phyloP scores from a whole-genome alignment of 805 yeast species.

The Pichia membranifaciens region DNA sequence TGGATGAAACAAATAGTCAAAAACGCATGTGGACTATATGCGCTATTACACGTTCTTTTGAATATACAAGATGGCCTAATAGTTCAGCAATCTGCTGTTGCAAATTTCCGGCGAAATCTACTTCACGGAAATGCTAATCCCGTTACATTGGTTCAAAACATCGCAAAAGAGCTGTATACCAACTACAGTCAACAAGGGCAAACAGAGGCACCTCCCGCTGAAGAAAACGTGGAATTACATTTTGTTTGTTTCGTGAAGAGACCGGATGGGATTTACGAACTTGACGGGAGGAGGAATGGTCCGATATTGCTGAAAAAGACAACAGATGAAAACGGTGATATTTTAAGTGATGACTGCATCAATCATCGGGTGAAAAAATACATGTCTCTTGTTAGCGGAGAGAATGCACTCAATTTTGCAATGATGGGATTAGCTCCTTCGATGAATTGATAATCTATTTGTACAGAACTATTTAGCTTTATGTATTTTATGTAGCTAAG shows the following conservation, averaged over 20 bases:
- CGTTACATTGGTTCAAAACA: conserved; percentile 20
- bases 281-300: conserved; percentile 83
- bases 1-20: conserved; percentile 85
- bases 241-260: conserved; percentile 66
- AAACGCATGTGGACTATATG: conserved; percentile 92
- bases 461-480: not conserved
- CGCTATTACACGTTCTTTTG: conserved; percentile 57
- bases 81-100: conserved; percentile 30
- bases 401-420: conserved; percentile 59
- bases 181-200: conserved; percentile 50
- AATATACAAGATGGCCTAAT: conserved; percentile 44
- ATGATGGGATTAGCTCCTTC: conserved; percentile 70
- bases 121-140: conserved; percentile 19
- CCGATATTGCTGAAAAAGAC: conserved; percentile 48
- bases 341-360: conserved; percentile 48
- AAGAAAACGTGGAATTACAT: conserved; percentile 56
- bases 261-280: conserved; percentile 59
- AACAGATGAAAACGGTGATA: conserved; percentile 29
- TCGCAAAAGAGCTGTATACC: conserved; percentile 32
- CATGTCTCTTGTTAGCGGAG: conserved; percentile 55
- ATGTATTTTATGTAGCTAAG: not conserved
- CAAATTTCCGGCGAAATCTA: conserved; percentile 22
- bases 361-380: conserved; percentile 57
- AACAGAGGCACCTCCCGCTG: conserved; percentile 61
- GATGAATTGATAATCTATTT: conserved; percentile 15